Conservation (phyloP, 495 filamentous ascomycete species). For the Pyrenula massariospora region DNA sequence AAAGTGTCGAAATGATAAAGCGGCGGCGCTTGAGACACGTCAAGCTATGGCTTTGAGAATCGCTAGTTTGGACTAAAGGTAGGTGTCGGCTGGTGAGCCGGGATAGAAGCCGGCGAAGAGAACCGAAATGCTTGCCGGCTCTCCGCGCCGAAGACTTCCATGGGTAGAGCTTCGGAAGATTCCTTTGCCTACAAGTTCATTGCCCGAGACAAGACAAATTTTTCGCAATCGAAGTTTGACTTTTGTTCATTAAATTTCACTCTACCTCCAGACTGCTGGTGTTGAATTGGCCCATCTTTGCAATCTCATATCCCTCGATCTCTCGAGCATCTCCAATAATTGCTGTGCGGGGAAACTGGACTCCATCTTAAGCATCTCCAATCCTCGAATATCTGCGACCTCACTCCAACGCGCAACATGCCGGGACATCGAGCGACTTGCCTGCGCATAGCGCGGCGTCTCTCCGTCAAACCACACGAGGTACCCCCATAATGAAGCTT, state of each 20-base stretch:
- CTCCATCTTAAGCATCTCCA: not conserved
- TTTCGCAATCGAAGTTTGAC: not conserved
- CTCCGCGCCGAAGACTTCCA: not conserved
- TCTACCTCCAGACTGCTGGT: not conserved
- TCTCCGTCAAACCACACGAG: slow-evolving; percentile 27
- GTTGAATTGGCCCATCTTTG: not conserved
- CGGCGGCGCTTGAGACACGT: no score
- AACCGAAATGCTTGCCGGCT: not conserved
- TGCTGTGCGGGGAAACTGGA: not conserved
- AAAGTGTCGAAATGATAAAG: no score
- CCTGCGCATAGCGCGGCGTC: slow-evolving; percentile 30
- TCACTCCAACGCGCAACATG: slow-evolving; percentile 12
- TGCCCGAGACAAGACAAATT: not conserved
- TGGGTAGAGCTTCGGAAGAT: not conserved
- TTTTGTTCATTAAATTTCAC: not conserved
- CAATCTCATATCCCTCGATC: no score
- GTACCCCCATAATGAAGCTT: slow-evolving; percentile 10
- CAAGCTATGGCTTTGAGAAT: no score
- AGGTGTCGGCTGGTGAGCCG: no score
- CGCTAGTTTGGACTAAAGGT: no score
- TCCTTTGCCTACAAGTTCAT: not conserved
- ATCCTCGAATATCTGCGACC: not conserved
- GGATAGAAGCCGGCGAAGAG: not conserved
- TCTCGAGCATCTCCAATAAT: not conserved
- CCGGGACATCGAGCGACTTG: slow-evolving; percentile 32